A percentile compares a stretch with the other conserved stretches of the same genome.
phyloP scores from a whole-genome alignment of 257 asterid species.

The Nyctanthes arbortristis region DNA sequence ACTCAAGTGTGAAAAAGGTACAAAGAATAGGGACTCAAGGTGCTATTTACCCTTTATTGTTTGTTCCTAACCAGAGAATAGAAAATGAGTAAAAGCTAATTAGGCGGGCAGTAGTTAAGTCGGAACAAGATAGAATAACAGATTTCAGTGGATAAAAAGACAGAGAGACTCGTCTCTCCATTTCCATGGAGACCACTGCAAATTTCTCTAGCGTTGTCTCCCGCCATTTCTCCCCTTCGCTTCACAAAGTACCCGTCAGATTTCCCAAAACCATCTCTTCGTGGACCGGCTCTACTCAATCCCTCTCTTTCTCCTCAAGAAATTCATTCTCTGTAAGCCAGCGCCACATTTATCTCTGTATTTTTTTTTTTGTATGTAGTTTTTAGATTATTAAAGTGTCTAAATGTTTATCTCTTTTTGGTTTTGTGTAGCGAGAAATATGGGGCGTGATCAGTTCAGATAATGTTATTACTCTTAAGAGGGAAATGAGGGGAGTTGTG shows the following conservation, averaged over 20 bases:
- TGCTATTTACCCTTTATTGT: too few species aligned
- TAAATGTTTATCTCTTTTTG: constrained; percentile 7
- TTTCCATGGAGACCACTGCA: constrained; percentile 59
- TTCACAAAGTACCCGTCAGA: constrained; percentile 36
- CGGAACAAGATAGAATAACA: background rate
- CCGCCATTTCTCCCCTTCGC: constrained; percentile 54
- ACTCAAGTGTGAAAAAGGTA: too few species aligned
- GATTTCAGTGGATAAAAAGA: constrained; percentile 32
- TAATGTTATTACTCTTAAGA: constrained; percentile 30
- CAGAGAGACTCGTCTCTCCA: constrained; percentile 10
- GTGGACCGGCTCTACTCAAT: constrained; percentile 42
- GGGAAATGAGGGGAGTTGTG: constrained; percentile 52
- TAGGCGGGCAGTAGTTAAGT: too few species aligned
- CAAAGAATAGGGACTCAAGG: too few species aligned
- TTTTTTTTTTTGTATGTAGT: background rate
- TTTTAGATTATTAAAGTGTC: background rate
- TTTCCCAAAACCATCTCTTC: constrained; percentile 40
- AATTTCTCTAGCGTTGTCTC: constrained; percentile 57
- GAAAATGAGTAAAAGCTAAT: too few species aligned
- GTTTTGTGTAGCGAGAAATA: constrained; percentile 55
- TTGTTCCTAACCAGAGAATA: too few species aligned
- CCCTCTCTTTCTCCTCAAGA: constrained; percentile 56
- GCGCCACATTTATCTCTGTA: background rate
- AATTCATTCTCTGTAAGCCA: constrained; percentile 59
- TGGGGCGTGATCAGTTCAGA: constrained; percentile 62